Percentiles rank a stretch among this genome's conserved stretches.
These are phyloP conservation scores for Ascochyta pisi DNA, from an alignment of 2,329 filamentous ascomycete genomes.

Conservation along the genomic window DNA sequence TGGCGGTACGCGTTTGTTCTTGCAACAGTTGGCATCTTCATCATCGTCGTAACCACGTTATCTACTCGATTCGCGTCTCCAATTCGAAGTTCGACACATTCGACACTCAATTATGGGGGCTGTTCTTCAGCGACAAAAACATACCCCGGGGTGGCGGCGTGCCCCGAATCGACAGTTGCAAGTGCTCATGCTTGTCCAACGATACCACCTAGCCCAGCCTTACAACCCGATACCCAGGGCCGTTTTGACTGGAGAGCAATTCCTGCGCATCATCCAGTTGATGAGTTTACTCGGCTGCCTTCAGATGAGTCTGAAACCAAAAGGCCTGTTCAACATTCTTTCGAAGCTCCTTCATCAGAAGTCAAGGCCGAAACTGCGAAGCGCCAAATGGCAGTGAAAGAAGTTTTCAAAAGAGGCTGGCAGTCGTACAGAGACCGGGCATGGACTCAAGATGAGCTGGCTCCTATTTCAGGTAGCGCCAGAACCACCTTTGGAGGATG, in stretches of 20 bases:
- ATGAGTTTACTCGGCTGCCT: conserved; percentile 17
- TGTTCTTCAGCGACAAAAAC: too few species aligned
- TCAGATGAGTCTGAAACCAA: neutral
- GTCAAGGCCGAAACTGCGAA: neutral
- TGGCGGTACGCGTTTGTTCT: too few species aligned
- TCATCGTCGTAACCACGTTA: too few species aligned
- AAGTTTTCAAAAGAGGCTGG: conserved; percentile 49
- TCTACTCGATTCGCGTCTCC: too few species aligned
- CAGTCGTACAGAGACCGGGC: conserved; percentile 58
- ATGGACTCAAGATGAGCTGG: conserved; percentile 57
- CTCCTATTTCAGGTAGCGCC: conserved; percentile 49
- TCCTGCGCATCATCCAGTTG: conserved; percentile 14
- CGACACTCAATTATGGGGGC: too few species aligned
- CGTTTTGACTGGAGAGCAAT: conserved; percentile 26
- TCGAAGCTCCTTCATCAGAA: conserved; percentile 5
- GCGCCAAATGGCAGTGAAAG: conserved; percentile 54
- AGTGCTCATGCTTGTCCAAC: conserved; percentile 20
- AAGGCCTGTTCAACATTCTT: conserved; percentile 13
- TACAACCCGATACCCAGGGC: conserved; percentile 20
- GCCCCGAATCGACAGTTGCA: too few species aligned
- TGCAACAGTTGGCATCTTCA: too few species aligned
- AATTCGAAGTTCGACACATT: too few species aligned
- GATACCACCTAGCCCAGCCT: conserved; percentile 15
- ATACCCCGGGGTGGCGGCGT: too few species aligned
- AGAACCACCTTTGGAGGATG: conserved; percentile 55